These are phyloP conservation scores for Cladosporium sp. DNA, from an alignment of 2,329 filamentous ascomycete genomes.

Conservation along the genomic window DNA sequence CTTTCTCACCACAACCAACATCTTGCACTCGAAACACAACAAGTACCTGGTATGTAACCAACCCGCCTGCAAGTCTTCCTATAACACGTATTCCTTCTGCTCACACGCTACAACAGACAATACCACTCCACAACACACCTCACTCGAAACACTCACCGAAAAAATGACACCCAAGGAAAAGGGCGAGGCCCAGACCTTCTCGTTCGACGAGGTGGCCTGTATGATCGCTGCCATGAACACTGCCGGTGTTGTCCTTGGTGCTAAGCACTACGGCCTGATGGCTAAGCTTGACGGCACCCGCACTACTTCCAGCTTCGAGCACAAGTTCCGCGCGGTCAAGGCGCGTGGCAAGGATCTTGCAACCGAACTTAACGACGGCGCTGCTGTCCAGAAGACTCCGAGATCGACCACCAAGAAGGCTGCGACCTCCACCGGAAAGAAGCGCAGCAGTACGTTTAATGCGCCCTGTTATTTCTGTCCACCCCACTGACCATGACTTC, in stretches of 20 bases:
- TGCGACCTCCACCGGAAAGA: conserved; percentile 7
- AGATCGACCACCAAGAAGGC: conserved; percentile 2
- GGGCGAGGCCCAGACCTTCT: conserved; percentile 22
- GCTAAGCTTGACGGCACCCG: conserved; percentile 26
- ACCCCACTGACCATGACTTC: neutral
- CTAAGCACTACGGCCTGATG: conserved; percentile 34
- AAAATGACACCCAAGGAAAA: conserved; percentile 8
- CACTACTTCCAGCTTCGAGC: conserved; percentile 26
- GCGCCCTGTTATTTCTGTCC: too few species aligned
- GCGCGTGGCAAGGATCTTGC: conserved; percentile 30
- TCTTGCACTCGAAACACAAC: neutral
- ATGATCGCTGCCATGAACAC: conserved; percentile 24
- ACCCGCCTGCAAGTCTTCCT: too few species aligned
- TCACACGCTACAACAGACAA: neutral
- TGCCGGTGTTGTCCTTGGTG: conserved; percentile 23
- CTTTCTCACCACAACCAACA: neutral
- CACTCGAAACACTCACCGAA: neutral
- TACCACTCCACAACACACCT: neutral
- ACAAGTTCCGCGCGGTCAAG: conserved; percentile 34
- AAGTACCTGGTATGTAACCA: neutral
- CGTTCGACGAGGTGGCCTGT: conserved; percentile 28
- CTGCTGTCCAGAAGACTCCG: neutral
- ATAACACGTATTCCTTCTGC: neutral
- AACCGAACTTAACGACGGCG: conserved; percentile 12
- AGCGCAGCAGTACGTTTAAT: conserved; percentile 19